phyloP scores from a whole-genome alignment of 805 yeast species.

The Sugiyamaella qingdaonensis region DNA sequence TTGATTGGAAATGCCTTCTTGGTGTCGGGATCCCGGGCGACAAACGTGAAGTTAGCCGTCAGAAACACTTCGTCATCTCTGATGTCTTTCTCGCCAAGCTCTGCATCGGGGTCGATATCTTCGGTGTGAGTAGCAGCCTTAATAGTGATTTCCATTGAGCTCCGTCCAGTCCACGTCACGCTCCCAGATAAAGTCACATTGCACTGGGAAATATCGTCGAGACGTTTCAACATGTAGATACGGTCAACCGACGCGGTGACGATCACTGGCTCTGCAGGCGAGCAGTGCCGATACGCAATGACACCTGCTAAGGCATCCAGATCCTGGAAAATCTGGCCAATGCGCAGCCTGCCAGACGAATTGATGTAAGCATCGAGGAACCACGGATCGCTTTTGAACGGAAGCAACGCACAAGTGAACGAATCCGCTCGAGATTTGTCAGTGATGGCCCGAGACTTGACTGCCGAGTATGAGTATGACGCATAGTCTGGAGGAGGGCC shows the following conservation, averaged over 20 bases:
- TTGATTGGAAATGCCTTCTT: conserved; percentile 86
- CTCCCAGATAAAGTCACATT: conserved; percentile 85
- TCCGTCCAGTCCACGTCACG: conserved; percentile 91
- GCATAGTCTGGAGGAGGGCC: conserved; percentile 42
- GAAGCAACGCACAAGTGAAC: conserved; percentile 45
- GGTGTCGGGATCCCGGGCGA: conserved; percentile 91
- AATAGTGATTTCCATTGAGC: conserved; percentile 93
- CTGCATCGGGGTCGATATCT: conserved; percentile 48
- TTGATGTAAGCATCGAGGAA: conserved; percentile 83
- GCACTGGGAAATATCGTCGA: conserved; percentile 69
- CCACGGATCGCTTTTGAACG: conserved; percentile 80
- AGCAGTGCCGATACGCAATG: conserved; percentile 85
- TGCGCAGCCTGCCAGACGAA: conserved; percentile 85
- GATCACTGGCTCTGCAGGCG: conserved; percentile 94
- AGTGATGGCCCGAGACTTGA: conserved; percentile 62
- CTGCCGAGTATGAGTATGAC: conserved; percentile 56
- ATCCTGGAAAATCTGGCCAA: conserved; percentile 92
- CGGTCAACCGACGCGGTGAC: conserved; percentile 95
- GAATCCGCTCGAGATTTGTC: conserved; percentile 79
- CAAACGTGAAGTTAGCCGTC: conserved; percentile 91
- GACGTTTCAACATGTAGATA: conserved; percentile 77
- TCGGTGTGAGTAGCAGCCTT: conserved; percentile 75
- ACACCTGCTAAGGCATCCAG: conserved; percentile 91
- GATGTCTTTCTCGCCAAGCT: conserved; percentile 48
- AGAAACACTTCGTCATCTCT: conserved; percentile 67